Base-by-base conservation (phyloP, 495 filamentous ascomycete species). In the Pyronema omphalodes region DNA sequence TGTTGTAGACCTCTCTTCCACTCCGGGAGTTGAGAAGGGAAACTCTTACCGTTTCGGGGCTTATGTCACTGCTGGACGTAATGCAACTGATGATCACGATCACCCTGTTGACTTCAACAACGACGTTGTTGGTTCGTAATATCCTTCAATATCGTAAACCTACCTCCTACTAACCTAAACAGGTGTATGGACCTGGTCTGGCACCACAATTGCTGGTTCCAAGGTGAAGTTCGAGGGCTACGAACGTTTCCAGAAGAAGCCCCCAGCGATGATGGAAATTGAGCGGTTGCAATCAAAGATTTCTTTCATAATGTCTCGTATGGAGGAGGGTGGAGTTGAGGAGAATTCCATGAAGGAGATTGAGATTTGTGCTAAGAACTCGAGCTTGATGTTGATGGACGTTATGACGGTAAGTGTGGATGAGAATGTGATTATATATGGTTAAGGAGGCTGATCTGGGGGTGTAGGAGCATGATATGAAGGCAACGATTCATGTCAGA, bases 201-300 rank as follows among this genome's bases (percentile, higher is more conserved):
- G 52, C 1, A 45, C 52, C 18, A 54, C 52, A 9, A 46, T 54
- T 14, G 52, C 41, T 3, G 52, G 52, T 1, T 29, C 40, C 6
- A 54, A 54, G 41, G 52, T 54, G 6, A 44, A 44, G 37, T 54
- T 54, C 36, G 52, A 54, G 6, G 52, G 52, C 15, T 54, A 54
- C 37, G 52, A 54, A 29, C 17, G 35, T 17, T 46, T 15, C 35
- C 9, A 18, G 7, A 33, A 40, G 35, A 52, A 52, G 12, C 43
- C 39, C 9, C 41, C 18, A 7, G 43, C n/a, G 11, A 41, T 14
- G 29, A 18, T 41, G 51, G 36, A 23, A 35, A 23, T 44, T 9
- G 36, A 51, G 29, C 17, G 48, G 8, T 34, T 51, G 48, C 15
- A 12, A 23, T 17, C 11, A 12, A 52, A 19, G 23, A 12, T 40